Conservation (phyloP, 164 flowering plant genomes). For the Annona squamosa region DNA sequence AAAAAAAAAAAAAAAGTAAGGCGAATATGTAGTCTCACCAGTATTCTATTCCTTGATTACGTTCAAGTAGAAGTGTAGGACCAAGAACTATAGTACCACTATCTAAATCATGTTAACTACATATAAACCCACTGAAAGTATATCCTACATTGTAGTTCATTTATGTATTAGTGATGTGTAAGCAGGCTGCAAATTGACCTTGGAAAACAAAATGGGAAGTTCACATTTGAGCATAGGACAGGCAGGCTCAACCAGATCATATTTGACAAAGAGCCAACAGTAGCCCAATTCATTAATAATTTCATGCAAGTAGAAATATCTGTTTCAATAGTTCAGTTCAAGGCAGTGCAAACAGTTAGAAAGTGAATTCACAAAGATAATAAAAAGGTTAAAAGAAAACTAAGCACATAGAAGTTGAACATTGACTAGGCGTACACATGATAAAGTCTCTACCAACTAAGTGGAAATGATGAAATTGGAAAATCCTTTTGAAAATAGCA, state of each 20-base stretch:
- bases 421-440: too few relatives aligned
- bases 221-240: not conserved
- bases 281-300: not conserved
- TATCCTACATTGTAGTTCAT: not conserved
- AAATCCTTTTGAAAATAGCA: too few relatives aligned
- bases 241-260: not conserved
- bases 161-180: not conserved
- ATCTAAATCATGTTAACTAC: not conserved
- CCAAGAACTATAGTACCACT: not conserved
- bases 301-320: not conserved
- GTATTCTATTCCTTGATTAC: not conserved
- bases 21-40: not conserved
- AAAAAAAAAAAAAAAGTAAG: not conserved
- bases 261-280: not conserved
- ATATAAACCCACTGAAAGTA: not conserved
- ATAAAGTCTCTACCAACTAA: too few relatives aligned
- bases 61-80: too few relatives aligned
- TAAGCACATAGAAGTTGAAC: too few relatives aligned
- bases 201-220: not conserved
- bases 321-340: too few relatives aligned
- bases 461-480: too few relatives aligned
- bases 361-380: too few relatives aligned
- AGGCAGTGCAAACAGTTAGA: too few relatives aligned
- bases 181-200: not conserved
- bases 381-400: too few relatives aligned